Base-by-base conservation (phyloP, 257 asterid species). In the Solanum bulbocastanum region DNA sequence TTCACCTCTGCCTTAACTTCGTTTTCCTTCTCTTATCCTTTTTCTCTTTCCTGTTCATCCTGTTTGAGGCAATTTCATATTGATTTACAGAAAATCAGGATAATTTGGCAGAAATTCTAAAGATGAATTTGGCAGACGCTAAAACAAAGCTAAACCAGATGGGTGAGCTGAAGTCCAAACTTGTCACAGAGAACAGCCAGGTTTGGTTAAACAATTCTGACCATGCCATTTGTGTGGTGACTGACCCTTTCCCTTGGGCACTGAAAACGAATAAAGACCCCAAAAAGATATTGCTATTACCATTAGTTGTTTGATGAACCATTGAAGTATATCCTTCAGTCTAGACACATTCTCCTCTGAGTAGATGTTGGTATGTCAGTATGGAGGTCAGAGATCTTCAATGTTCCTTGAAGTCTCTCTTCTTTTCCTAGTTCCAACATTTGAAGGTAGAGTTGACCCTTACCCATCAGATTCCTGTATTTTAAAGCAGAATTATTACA, bases 171-270 rank as follows among this genome's bases (percentile, higher is more conserved):
- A 94, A 91, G 90, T 83, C 88, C 30, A 86, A 92, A 87, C 90
- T 93, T 89, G 89, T 90, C 83, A 75, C 87, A 89, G 93, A 93
- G 92, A 92, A 92, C 83, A 65, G 69, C 83, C 88, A 94, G 99
- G 99, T 96, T 49, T 84, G 90, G 87, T 30, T 89, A 88, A 85
- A 76, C 89, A 87, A 88, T 86, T 84, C 87, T 83, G 89, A 84
- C 68, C 35, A 25, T 27, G 73, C 79, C 37, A 30, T 83, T 78
- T 85, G 75, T 82, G 86, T 22, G 68, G 32, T 78, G 74, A 42
- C 35, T 25, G 46, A 25, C 37, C 65, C 65, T 25, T 16, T 16
- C 27, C 42, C 27, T 46, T 18, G 27, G 27, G 25, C 23, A 44
- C 85, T 44, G 66, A 44, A 27, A 79, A 44, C 25, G 10, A 79